Base-by-base conservation (phyloP, 345 rosid species). In the Citrus glauca region DNA sequence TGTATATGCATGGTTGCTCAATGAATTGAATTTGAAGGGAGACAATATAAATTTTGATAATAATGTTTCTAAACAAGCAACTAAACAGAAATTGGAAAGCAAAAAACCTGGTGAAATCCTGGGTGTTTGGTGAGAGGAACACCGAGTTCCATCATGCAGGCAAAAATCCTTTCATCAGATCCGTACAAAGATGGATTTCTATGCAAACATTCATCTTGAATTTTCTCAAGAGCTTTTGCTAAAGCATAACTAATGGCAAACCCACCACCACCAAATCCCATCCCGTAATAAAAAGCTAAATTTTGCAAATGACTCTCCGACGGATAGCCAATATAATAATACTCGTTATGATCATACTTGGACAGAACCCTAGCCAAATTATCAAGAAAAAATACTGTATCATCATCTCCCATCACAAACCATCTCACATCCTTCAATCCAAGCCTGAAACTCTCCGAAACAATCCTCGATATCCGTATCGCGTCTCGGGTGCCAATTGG, bases 251-350 rank as follows among this genome's bases (percentile, higher is more conserved):
- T 91, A 3, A 93, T 89, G 17, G 95, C 94, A 9, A 94, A 93
- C 6, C 97, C 97, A n/a, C 97, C 98, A 19, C 98, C 98, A 10
- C 98, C 97, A 33, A 86, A 94, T 20, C 92, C 97, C 97, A 94
- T 94, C 5, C 86, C 89, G 50, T 89, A 90, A 1, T 90, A 87
- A 75, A 93, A 94, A 16, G 79, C 72, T 1, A 93, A 70, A 76
- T 93, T 93, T 86, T 94, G 98, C 20, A 84, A 40, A 66, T 94
- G 97, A 80, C 91, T 89, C 84, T 94, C 95, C n/a, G 97, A 91
- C 0, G 87, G 77, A 65, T 90, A 84, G 59, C 97, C 97, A 4
- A 93, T 87, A 73, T 92, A 94, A 78, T 91, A 90, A 35, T 73
- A 85, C 77, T 89, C 88, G 3, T 81, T 79, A 33, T 94, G 93